Percentiles rank a stretch among this genome's conserved stretches.
Conservation (phyloP, 441 rosid species). For the Lepidium campestre region DNA sequence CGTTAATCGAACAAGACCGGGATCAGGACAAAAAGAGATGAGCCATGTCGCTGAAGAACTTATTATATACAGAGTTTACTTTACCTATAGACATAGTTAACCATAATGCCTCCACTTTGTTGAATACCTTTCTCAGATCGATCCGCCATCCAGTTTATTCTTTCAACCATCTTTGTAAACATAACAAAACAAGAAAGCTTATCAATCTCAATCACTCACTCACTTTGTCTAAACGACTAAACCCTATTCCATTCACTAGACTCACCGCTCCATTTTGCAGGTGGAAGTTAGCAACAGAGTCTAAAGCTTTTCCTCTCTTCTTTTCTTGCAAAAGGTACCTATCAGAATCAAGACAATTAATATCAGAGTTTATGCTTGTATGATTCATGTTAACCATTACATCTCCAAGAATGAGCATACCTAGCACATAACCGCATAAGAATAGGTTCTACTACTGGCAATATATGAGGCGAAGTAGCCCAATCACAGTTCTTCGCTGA, state of each 20-base stretch:
- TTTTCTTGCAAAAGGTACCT: conserved; percentile 93
- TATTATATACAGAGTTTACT: background rate
- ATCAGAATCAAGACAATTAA: conserved; percentile 10
- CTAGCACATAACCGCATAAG: conserved; percentile 82
- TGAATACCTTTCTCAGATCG: conserved; percentile 63
- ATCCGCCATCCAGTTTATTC: conserved; percentile 98
- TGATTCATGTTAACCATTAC: background rate
- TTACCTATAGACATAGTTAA: conserved; percentile 88
- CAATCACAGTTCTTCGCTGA: conserved; percentile 45
- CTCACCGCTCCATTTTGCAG: conserved; percentile 97
- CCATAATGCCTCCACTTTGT: conserved; percentile 96
- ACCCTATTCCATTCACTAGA: background rate
- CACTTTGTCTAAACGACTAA: too few species aligned
- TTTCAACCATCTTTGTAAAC: conserved; percentile 65
- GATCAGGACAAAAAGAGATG: background rate
- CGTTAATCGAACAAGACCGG: background rate
- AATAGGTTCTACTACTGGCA: conserved; percentile 55
- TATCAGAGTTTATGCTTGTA: background rate
- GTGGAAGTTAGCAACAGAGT: conserved; percentile 97
- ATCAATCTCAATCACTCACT: background rate
- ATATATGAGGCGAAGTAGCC: conserved; percentile 44
- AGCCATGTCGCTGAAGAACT: background rate
- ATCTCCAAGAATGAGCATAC: conserved; percentile 29
- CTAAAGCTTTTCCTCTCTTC: conserved; percentile 93
- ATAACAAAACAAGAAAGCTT: background rate